Conservation (phyloP, 2,329 filamentous ascomycete species). For the Aureobasidium sp. region DNA sequence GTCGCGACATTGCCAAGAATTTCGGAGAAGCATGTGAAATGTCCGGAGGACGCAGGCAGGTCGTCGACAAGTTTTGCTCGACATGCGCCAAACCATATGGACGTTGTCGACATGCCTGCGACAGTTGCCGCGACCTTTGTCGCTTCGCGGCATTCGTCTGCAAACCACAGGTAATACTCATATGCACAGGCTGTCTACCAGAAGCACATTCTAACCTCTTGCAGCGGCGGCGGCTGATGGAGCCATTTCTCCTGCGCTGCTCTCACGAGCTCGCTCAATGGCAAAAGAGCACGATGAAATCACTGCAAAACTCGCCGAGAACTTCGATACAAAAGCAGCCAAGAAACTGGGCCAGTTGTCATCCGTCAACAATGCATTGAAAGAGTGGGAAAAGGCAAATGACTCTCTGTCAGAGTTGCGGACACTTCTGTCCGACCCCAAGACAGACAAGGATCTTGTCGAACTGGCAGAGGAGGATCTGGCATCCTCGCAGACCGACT, state of each 20-base stretch:
- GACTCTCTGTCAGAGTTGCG: conserved; percentile 63
- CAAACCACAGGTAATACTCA: conserved; percentile 20
- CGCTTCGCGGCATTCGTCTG: conserved; percentile 14
- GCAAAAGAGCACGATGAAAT: conserved; percentile 51
- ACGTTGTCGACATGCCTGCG: conserved; percentile 22
- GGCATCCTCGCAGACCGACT: conserved; percentile 52
- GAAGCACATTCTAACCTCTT: neutral
- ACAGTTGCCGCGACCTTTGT: conserved; percentile 15
- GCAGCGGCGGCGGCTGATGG: conserved; percentile 19
- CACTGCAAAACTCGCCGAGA: conserved; percentile 43
- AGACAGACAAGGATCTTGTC: conserved; percentile 53
- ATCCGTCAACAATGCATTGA: conserved; percentile 45
- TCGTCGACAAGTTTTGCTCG: conserved; percentile 12
- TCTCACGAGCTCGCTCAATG: conserved; percentile 49
- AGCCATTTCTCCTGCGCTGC: conserved; percentile 47
- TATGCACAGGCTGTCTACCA: neutral
- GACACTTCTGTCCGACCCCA: conserved; percentile 63
- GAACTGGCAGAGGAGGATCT: conserved; percentile 63
- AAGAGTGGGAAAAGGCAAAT: conserved; percentile 52
- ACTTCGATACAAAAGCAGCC: conserved; percentile 50
- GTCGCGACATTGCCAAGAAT: neutral
- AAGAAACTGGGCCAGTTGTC: conserved; percentile 53
- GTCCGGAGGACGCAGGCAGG: neutral
- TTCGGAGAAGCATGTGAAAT: conserved; percentile 10
- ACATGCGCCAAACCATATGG: conserved; percentile 19